Conservation (phyloP, 768 basidiomycete species). For the Lenzites betulinus region DNA sequence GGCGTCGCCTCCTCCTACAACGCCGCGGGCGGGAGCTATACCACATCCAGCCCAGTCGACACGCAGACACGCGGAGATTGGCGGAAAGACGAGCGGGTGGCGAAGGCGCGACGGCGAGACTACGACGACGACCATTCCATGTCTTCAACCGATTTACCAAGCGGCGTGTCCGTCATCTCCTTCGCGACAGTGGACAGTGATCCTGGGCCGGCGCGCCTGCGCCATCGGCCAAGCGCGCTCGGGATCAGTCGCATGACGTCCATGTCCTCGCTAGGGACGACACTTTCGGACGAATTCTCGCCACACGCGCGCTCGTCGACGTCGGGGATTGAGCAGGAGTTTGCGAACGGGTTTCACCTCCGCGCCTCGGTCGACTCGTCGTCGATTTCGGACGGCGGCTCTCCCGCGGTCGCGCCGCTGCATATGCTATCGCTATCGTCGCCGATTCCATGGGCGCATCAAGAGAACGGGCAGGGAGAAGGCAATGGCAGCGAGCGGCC, state of each 20-base stretch:
- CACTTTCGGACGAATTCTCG: conserved; percentile 69
- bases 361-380: conserved; percentile 68
- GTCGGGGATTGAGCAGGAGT: conserved; percentile 75
- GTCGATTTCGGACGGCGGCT: conserved; percentile 63
- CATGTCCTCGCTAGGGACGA: conserved; percentile 72
- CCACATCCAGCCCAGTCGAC: conserved; percentile 16
- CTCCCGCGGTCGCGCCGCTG: conserved; percentile 65
- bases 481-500: conserved; percentile 28
- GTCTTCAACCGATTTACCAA: conserved; percentile 85
- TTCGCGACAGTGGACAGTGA: conserved; percentile 86
- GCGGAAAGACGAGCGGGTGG: conserved; percentile 56
- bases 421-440: conserved; percentile 75
- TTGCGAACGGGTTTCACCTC: conserved; percentile 72
- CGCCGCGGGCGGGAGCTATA: conserved; percentile 64
- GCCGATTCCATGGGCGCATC: conserved; percentile 41
- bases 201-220: conserved; percentile 72
- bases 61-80: conserved; percentile 43
- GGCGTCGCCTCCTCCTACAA: conserved; percentile 51
- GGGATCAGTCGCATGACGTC: conserved; percentile 76
- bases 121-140: conserved; percentile 91
- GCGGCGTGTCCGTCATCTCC: conserved; percentile 76
- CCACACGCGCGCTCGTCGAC: conserved; percentile 77
- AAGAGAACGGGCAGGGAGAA: conserved; percentile 25
- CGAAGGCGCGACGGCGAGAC: conserved; percentile 80
- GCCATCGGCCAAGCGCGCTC: conserved; percentile 61